Conservation (phyloP, 176 grass and related monocot genomes). For the Calamus simplicifolius region DNA sequence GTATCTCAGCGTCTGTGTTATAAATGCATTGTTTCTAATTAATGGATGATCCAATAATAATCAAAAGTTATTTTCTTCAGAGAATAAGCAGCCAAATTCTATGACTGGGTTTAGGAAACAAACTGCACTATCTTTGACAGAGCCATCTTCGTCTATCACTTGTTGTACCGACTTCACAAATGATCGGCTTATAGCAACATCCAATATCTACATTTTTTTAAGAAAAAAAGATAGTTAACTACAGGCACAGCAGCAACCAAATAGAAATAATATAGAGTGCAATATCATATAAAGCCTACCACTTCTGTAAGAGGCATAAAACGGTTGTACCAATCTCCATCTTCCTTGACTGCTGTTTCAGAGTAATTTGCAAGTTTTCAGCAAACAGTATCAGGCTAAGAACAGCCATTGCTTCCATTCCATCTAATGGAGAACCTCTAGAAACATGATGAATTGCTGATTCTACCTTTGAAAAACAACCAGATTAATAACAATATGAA, state of each 20-base stretch:
- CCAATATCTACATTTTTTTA: constrained; percentile 33
- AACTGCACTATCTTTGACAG: constrained; percentile 72
- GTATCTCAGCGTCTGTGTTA: no score
- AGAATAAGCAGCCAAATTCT: no score
- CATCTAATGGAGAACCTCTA: constrained; percentile 47
- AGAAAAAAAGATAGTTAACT: background rate
- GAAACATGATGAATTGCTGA: constrained; percentile 45
- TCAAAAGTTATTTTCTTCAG: no score
- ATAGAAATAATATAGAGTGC: no score
- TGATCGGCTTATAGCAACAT: constrained; percentile 42
- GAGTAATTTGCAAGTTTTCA: constrained; percentile 56
- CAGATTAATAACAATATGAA: constrained; percentile 1
- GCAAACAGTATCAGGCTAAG: constrained; percentile 44
- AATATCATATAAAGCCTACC: constrained; percentile 28
- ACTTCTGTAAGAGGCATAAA: constrained; percentile 38
- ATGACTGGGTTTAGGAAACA: constrained; percentile 11
- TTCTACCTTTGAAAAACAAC: constrained; percentile 38
- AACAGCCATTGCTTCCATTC: constrained; percentile 45
- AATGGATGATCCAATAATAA: no score
- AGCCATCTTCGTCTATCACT: constrained; percentile 62
- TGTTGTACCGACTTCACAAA: constrained; percentile 56
- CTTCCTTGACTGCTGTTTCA: constrained; percentile 54
- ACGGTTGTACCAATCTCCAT: constrained; percentile 25
- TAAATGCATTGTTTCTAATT: no score
- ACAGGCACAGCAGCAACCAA: no score